phyloP scores from a whole-genome alignment of 2,329 filamentous ascomycete genomes.

The Endoconidiophora polonica region DNA sequence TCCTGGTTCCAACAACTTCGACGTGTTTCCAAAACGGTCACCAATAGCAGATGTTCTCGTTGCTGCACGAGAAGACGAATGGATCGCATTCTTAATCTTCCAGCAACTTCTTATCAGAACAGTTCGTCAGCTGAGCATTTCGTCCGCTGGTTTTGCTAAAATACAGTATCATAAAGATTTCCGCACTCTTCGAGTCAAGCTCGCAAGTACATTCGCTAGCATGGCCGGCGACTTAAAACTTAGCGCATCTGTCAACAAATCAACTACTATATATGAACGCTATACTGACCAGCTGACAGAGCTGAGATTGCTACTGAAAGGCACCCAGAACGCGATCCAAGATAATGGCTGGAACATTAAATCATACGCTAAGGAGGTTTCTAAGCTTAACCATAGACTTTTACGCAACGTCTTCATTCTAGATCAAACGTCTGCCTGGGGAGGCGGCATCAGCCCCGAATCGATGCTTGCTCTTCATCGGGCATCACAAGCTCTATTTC shows the following conservation, averaged over 20 bases:
- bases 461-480: constrained; percentile 6
- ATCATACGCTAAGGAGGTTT: not conserved
- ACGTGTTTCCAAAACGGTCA: constrained; percentile 6
- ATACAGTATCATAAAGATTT: constrained; percentile 11
- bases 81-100: constrained; percentile 10
- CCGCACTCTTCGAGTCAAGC: not conserved
- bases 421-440: not conserved
- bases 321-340: not conserved
- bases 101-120: constrained; percentile 5
- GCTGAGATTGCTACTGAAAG: not conserved
- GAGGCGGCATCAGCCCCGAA: constrained; percentile 4
- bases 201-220: constrained; percentile 5
- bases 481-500: constrained; percentile 10
- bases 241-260: not conserved
- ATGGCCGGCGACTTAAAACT: constrained; percentile 6
- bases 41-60: constrained; percentile 7
- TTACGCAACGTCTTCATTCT: constrained; percentile 6
- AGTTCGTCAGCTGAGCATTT: not conserved
- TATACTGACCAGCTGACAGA: not conserved
- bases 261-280: not conserved
- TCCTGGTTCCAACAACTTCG: not conserved
- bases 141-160: not conserved
- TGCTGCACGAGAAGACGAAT: constrained; percentile 9
- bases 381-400: not conserved
- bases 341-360: constrained; percentile 8